Evolutionary conservation across 164 flowering plant species (phyloP), one percentile per base, ranked within the genome.

Genomic region (Kingdonia uniflora): DNA sequence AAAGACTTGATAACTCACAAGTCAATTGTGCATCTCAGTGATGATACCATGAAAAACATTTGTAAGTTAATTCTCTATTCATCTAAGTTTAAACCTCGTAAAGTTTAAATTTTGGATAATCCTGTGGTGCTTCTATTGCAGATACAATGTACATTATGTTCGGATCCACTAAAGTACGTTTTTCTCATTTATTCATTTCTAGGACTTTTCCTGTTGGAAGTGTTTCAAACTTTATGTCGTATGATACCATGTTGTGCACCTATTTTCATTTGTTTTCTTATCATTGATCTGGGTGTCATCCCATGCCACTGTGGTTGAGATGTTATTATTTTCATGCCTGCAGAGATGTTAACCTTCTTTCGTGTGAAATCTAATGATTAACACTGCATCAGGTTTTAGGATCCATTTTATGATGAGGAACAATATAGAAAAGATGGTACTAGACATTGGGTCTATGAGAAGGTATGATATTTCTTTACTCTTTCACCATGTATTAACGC

Each of bases 381-480:
- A 3, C 8, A 29, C 8, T 29, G 8, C 35, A 29, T 29, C 8
- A 3, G 35, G 35, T 22, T 66, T 26, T 57, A 84, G 97, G 95
- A 87, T 65, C 91, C 95, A 47, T 84, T 63, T 57, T 87, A 90
- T 63, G 95, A 90, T 67, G 74, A 85, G 11, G 95, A 90, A 42
- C 47, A 44, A 1, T 87, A 90, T 58, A 81, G 95, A 68, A 63
- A 63, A 72, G 94, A 90, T 72, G 97, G 97, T 10, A 81, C 83
- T 16, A 95, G 91, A 11, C 75, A 78, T 59, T 90, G 97, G 95
- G 64, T 81, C 29, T 90, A 90, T 64, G 91, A 82, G 46, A 90
- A 81, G 89, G 97, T 83, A 69, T 19, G 47, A 21, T 16, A 11
- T 52, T n/a, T 44, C 23, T 39, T 24, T 37, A 10, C 19, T 12